Evolutionary conservation across 192 early-diverging fungal species (phyloP).

Genomic region (Coemansia sp.): DNA sequence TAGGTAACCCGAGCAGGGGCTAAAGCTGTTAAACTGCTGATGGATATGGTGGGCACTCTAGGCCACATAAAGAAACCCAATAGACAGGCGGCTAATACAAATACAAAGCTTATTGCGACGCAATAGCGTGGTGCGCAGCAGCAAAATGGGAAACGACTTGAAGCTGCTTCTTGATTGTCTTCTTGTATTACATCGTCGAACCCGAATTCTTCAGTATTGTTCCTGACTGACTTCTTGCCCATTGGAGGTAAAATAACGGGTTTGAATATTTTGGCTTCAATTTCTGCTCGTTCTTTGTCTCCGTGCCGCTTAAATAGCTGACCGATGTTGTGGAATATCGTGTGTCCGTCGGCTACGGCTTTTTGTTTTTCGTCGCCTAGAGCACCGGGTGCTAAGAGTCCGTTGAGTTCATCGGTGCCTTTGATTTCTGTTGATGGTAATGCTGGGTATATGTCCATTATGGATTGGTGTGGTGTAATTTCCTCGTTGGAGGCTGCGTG

Average conservation of each 20-base stretch:
- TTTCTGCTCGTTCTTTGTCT: slow-evolving; percentile 1
- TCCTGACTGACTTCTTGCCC: neutral
- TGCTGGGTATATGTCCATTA: too few species aligned
- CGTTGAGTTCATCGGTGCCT: slow-evolving; percentile 32
- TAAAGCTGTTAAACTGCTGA: slow-evolving; percentile 21
- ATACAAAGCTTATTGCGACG: slow-evolving; percentile 30
- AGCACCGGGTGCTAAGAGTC: slow-evolving; percentile 38
- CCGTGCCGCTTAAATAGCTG: slow-evolving; percentile 2
- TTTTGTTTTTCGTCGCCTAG: slow-evolving; percentile 34
- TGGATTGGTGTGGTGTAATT: too few species aligned
- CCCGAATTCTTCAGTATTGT: neutral
- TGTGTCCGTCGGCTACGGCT: slow-evolving; percentile 28
- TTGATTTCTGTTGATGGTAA: neutral
- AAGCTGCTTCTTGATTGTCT: neutral
- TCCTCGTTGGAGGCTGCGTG: too few species aligned
- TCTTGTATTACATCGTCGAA: slow-evolving; percentile 3
- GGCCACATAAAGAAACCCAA: slow-evolving; percentile 44
- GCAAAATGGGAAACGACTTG: slow-evolving; percentile 21
- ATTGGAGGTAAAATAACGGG: slow-evolving; percentile 14
- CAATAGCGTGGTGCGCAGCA: slow-evolving; percentile 43
- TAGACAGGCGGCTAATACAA: slow-evolving; percentile 17
- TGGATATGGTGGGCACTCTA: slow-evolving; percentile 34
- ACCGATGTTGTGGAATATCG: slow-evolving; percentile 6
- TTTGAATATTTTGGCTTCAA: slow-evolving; percentile 26
- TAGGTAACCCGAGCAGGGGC: slow-evolving; percentile 23